Conservation (phyloP, 495 filamentous ascomycete genomes). For the Extremus antarcticus region DNA sequence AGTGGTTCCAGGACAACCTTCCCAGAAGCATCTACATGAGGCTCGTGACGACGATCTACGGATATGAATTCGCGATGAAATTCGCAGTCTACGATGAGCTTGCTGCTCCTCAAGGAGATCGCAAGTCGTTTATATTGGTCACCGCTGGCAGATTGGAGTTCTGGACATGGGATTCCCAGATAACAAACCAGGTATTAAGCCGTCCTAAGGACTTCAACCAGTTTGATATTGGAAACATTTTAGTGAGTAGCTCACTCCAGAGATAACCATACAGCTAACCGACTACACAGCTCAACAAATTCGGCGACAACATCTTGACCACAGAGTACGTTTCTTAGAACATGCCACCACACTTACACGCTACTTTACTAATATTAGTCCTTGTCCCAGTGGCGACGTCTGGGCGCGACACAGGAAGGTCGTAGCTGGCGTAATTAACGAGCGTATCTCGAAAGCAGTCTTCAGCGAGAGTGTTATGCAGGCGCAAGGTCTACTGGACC, state of each 20-base stretch:
- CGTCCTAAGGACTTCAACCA: conserved; percentile 24
- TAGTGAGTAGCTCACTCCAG: not conserved
- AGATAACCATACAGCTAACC: not conserved
- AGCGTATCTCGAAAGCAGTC: conserved; percentile 25
- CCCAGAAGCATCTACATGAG: not conserved
- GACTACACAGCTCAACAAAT: conserved; percentile 3
- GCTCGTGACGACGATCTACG: not conserved
- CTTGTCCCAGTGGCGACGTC: conserved; percentile 12
- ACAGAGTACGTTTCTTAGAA: conserved; percentile 6
- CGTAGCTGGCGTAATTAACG: conserved; percentile 25
- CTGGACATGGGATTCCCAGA: conserved; percentile 21
- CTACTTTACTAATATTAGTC: too few species aligned
- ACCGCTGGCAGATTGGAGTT: conserved; percentile 21
- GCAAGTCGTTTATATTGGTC: conserved; percentile 23
- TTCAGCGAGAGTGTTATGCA: conserved; percentile 25
- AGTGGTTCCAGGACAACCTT: conserved; percentile 12
- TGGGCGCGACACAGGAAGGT: conserved; percentile 26
- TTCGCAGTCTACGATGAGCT: conserved; percentile 18
- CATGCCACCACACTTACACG: too few species aligned
- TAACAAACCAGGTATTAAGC: conserved; percentile 17
- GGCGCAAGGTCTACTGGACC: conserved; percentile 20
- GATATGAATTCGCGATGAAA: conserved; percentile 1
- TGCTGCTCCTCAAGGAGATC: conserved; percentile 13
- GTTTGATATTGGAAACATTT: conserved; percentile 11
- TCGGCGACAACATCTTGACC: conserved; percentile 26